These are phyloP conservation scores for Zalaria obscura DNA, from an alignment of 2,329 filamentous ascomycete genomes.

Conservation along the genomic window DNA sequence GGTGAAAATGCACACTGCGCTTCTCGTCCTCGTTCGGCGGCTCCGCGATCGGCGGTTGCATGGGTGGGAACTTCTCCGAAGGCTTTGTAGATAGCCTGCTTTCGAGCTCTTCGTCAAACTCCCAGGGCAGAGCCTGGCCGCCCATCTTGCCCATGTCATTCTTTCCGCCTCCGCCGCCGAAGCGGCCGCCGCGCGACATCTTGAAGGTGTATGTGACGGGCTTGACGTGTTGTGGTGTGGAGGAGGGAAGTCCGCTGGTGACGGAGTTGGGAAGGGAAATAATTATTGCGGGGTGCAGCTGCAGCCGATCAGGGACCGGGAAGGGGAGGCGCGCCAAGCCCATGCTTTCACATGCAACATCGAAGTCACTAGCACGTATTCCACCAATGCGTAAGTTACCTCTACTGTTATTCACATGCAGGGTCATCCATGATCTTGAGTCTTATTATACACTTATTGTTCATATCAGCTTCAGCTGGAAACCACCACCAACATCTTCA, in stretches of 20 bases:
- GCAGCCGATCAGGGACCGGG: too few species aligned
- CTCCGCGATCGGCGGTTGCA: constrained; percentile 20
- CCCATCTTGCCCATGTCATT: constrained; percentile 24
- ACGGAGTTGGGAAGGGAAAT: too few species aligned
- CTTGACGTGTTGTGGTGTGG: too few species aligned
- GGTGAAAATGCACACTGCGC: constrained; percentile 34
- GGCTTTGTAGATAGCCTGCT: constrained; percentile 19
- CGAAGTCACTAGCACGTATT: too few species aligned
- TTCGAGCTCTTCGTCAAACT: constrained; percentile 23
- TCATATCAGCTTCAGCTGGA: constrained; percentile 21
- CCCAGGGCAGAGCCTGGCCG: constrained; percentile 27
- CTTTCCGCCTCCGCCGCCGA: constrained; percentile 18
- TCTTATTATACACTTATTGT: not conserved
- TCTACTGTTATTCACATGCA: too few species aligned
- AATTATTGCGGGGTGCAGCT: too few species aligned
- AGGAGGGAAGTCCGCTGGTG: too few species aligned
- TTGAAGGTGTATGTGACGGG: not conserved
- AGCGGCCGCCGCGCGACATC: constrained; percentile 17
- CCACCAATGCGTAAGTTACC: too few species aligned
- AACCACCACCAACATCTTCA: constrained; percentile 34
- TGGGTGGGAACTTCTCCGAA: constrained; percentile 23
- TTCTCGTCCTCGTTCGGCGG: constrained; percentile 31
- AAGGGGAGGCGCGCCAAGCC: too few species aligned
- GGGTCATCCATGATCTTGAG: too few species aligned
- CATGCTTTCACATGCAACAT: too few species aligned